These are phyloP conservation scores for Penicillium steckii DNA, from an alignment of 495 filamentous ascomycete species.

Conservation along the genomic window DNA sequence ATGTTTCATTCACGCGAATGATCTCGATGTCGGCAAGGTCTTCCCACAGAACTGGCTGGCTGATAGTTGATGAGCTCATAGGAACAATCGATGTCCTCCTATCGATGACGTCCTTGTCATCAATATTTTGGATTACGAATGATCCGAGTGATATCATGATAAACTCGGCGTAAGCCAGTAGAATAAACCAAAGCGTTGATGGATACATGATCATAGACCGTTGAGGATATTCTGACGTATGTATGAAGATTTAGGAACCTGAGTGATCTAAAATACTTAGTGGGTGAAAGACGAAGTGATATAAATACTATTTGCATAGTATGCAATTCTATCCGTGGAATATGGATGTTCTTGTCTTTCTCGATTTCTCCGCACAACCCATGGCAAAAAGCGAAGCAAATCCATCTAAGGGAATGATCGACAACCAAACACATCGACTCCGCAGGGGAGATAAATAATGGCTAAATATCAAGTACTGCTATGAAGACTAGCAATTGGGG, in stretches of 20 bases:
- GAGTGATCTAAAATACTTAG: not conserved
- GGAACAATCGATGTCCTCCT: not conserved
- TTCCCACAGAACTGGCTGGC: constrained; percentile 40
- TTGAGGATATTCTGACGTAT: not conserved
- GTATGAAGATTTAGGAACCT: not conserved
- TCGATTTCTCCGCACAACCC: too few relatives aligned
- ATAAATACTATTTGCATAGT: too few relatives aligned
- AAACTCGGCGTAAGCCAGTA: not conserved
- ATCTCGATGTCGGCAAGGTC: constrained; percentile 46
- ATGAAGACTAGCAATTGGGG: not conserved
- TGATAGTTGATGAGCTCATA: not conserved
- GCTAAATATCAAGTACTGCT: not conserved
- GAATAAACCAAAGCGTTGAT: not conserved
- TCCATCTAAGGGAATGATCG: not conserved
- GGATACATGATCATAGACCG: not conserved
- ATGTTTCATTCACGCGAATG: constrained; percentile 43
- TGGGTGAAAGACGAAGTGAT: too few relatives aligned
- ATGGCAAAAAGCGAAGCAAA: not conserved
- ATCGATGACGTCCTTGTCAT: not conserved
- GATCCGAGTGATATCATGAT: not conserved
- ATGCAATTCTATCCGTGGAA: not conserved
- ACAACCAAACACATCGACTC: not conserved
- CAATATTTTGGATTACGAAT: too few relatives aligned
- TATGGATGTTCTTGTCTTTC: not conserved
- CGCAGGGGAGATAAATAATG: not conserved